Evolutionary conservation across 768 basidiomycete species (phyloP).

Genomic region (Boletales sp.): DNA sequence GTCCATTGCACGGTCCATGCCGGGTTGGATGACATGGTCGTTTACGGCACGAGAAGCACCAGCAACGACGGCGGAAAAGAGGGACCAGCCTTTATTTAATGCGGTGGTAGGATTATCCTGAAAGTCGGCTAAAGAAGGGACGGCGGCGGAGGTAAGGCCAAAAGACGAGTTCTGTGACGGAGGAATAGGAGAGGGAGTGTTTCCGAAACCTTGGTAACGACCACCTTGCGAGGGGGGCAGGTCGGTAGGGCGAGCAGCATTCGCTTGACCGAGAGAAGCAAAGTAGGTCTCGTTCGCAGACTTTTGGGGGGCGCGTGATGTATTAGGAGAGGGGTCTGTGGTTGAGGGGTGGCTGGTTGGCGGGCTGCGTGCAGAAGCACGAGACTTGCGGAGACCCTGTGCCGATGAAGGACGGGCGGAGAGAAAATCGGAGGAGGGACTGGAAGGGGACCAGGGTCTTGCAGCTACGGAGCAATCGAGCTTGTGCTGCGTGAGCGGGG

Average conservation of each 20-base stretch:
- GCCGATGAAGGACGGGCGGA: constrained; percentile 68
- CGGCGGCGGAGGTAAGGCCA: constrained; percentile 71
- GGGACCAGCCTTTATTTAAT: constrained; percentile 90
- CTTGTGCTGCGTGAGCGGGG: constrained; percentile 41
- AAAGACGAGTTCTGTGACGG: constrained; percentile 50
- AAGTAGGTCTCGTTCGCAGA: constrained; percentile 87
- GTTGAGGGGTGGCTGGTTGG: constrained; percentile 53
- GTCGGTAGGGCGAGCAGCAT: constrained; percentile 71
- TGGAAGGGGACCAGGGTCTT: constrained; percentile 73
- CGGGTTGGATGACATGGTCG: constrained; percentile 89
- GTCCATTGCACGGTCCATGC: constrained; percentile 76
- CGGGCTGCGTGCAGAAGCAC: constrained; percentile 59
- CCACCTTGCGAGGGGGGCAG: constrained; percentile 94
- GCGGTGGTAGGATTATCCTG: constrained; percentile 86
- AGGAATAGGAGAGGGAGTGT: constrained; percentile 59
- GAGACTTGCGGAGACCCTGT: constrained; percentile 85
- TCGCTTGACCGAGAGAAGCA: constrained; percentile 75
- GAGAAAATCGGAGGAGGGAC: constrained; percentile 52
- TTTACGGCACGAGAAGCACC: constrained; percentile 77
- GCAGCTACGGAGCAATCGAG: constrained; percentile 74
- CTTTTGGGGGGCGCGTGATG: constrained; percentile 52
- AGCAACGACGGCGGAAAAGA: constrained; percentile 83
- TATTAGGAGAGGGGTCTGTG: constrained; percentile 46
- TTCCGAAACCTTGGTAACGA: constrained; percentile 90
- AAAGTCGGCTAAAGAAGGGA: constrained; percentile 75